A percentile compares a stretch with the other conserved stretches of the same genome.
phyloP scores from a whole-genome alignment of 257 asterid genomes.

The Anisodus tanguticus region DNA sequence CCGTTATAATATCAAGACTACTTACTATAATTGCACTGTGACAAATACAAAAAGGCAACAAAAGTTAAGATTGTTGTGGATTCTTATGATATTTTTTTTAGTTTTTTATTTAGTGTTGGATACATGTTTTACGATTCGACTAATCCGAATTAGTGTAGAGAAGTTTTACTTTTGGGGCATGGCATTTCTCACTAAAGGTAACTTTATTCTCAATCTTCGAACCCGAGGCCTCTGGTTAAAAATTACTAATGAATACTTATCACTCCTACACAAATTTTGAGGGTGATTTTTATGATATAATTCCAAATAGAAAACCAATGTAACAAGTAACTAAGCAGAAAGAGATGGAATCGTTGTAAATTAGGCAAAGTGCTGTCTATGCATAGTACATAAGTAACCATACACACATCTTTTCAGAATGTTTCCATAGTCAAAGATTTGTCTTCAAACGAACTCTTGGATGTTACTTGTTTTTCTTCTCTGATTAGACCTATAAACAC shows the following conservation, averaged over 20 bases:
- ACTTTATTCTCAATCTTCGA: accelerated
- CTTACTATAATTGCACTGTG: not conserved
- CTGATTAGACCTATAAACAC: not conserved
- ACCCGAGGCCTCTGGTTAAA: not conserved
- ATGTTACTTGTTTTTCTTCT: not conserved
- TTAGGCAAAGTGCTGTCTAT: not conserved
- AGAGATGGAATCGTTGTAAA: not conserved
- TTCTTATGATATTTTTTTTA: too few relatives aligned
- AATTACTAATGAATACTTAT: not conserved
- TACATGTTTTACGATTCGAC: too few relatives aligned
- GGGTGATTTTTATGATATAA: not conserved
- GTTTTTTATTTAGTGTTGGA: too few relatives aligned
- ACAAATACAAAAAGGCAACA: too few relatives aligned
- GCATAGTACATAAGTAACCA: not conserved
- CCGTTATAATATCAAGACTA: not conserved
- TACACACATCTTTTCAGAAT: not conserved
- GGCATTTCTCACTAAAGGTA: not conserved
- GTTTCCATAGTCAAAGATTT: constrained; percentile 32
- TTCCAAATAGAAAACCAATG: not conserved
- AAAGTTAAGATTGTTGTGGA: too few relatives aligned
- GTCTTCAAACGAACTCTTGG: not conserved
- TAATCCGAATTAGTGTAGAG: too few relatives aligned
- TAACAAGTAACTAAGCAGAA: not conserved
- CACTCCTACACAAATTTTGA: accelerated
- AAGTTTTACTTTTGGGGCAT: too few relatives aligned